Evolutionary conservation across 257 asterid genomes (phyloP).

Genomic region (Ligustrum vulgare): DNA sequence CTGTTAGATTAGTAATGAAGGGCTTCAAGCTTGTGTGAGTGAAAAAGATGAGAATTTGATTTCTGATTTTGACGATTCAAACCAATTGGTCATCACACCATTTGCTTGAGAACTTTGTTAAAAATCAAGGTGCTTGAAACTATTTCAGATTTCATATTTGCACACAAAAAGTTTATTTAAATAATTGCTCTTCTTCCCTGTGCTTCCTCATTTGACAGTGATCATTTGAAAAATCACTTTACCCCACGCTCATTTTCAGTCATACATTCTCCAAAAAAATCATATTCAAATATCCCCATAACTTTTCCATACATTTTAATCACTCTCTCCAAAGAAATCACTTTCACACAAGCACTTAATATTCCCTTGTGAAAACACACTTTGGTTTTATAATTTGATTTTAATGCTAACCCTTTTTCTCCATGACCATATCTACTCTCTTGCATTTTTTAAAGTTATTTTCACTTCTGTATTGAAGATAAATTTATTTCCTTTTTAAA

Average conservation of each 20-base stretch:
- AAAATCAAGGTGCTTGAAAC: background rate
- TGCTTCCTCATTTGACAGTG: background rate
- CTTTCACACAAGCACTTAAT: background rate
- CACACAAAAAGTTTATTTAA: background rate
- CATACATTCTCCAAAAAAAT: no score
- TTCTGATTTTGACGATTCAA: background rate
- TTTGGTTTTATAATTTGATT: background rate
- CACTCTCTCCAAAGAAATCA: no score
- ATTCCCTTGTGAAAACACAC: background rate
- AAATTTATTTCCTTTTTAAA: background rate
- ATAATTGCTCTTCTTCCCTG: background rate
- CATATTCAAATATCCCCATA: no score
- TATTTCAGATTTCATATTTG: background rate
- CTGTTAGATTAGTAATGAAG: background rate
- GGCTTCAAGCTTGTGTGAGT: background rate
- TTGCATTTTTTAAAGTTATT: background rate
- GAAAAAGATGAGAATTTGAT: background rate
- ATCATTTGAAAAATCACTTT: no score
- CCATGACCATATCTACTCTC: background rate
- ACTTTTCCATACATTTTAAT: no score
- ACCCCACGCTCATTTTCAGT: no score
- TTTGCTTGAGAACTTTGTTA: background rate
- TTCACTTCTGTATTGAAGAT: background rate
- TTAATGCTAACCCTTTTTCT: background rate
- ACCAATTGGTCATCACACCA: background rate